Evolutionary conservation across 192 early-diverging fungal species (phyloP), one percentile per base, ranked within the genome.

Genomic region (Radiomyces spectabilis): DNA sequence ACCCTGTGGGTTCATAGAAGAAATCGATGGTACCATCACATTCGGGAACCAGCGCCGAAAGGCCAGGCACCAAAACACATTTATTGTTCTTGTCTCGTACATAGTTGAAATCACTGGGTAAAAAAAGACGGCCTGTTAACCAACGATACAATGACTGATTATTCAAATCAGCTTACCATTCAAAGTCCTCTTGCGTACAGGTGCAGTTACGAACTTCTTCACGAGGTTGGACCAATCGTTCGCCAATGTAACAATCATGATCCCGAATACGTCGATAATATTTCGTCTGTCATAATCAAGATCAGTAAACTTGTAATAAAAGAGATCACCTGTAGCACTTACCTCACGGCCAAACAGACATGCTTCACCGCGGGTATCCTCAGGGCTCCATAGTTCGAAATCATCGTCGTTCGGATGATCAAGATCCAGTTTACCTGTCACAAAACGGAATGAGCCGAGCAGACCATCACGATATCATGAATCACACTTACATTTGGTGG

Each of bases 141-240:
- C 37, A 4, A 51, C 3, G 13, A 12, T 27, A 15, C 26, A 7
- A 19, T 41, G 19, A 9, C 3, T 44, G 42, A 34, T 44, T 13
- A 13, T 22, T 18, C 12, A 29, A 25, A 13, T 10, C 12, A 47
- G 10, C 51, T 53, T 55, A 54, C 69, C 95, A 98, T 77, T 95
- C 92, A 68, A 81, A 98, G 61, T 98, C 95, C 12, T 56, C 62
- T 29, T 63, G 66, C 0, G 80, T 81, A 65, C 95, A 98, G 32
- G 73, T 67, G 61, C 95, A 98, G 30, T 74, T 73, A 22, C 75
- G 63, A 3, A 72, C 62, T 2, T 78, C 72, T 30, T 72, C 67
- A 21, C 75, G 73, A 6, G 79, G 69, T n/a, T 82, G 68, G 12
- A 73, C 59, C 33, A 85, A 80, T 53, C 83, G 78, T 26, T 84